A percentile compares a stretch with the other conserved stretches of the same genome.
phyloP scores from a whole-genome alignment of 2,329 filamentous ascomycete genomes.

The Botrytis pseudocinerea region DNA sequence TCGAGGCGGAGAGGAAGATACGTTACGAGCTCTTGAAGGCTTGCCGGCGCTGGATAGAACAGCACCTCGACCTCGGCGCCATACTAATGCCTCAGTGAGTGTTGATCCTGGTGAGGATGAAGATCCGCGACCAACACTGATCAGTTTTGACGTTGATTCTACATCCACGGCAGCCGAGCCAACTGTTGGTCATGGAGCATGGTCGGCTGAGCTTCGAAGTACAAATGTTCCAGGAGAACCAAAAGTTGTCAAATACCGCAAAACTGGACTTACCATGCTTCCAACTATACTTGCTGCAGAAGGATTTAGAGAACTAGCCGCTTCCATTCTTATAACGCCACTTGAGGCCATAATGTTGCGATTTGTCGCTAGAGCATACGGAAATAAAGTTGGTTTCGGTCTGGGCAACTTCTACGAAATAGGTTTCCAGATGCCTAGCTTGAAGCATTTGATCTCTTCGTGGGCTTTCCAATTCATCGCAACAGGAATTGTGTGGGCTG shows the following conservation, averaged over 20 bases:
- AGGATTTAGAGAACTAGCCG: conserved; percentile 36
- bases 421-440: conserved; percentile 25
- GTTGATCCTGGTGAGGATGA: conserved; percentile 35
- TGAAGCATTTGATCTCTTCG: conserved; percentile 32
- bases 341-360: conserved; percentile 40
- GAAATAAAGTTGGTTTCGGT: conserved; percentile 28
- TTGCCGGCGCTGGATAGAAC: conserved; percentile 29
- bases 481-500: conserved; percentile 33
- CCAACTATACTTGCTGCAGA: conserved; percentile 40
- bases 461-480: conserved; percentile 32
- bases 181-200: conserved; percentile 33
- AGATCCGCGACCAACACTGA: conserved; percentile 39
- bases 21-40: conserved; percentile 40
- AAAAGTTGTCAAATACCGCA: conserved; percentile 34
- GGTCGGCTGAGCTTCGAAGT: conserved; percentile 42
- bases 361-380: conserved; percentile 36
- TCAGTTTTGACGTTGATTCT: conserved; percentile 42
- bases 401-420: conserved; percentile 31
- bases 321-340: conserved; percentile 37
- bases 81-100: conserved; percentile 33
- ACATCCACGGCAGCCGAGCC: conserved; percentile 29
- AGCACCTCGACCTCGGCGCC: conserved; percentile 26
- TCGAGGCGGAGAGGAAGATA: conserved; percentile 34
- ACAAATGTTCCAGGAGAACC: conserved; percentile 38
- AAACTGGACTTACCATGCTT: conserved; percentile 41